Percentiles rank a stretch among this genome's conserved stretches.
Evolutionary conservation across 2,329 filamentous ascomycete genomes (phyloP).

Genomic region (Ophiostoma tasmaniense): DNA sequence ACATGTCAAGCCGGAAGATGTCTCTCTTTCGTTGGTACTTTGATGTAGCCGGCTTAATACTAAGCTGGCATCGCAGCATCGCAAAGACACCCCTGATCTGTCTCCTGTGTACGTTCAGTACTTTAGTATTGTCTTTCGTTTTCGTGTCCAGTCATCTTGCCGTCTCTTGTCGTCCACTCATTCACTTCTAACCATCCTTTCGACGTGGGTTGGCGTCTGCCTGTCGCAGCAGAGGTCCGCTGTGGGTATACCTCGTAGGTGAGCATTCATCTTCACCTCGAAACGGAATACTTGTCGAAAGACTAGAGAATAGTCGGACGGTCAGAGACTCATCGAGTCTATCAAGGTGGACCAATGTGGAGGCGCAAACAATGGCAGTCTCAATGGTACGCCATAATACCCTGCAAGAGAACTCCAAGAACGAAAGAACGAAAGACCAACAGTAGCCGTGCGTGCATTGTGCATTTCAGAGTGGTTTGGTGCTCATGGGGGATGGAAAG

Average conservation of each 20-base stretch:
- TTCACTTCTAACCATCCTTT: background rate
- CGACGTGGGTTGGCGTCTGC: background rate
- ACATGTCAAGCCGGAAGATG: background rate
- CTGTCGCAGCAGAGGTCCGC: background rate
- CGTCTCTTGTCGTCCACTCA: background rate
- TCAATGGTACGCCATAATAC: background rate
- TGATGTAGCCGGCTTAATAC: too few relatives aligned
- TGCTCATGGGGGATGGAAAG: background rate
- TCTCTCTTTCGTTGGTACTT: background rate
- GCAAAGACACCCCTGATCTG: too few relatives aligned
- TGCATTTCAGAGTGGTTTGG: background rate
- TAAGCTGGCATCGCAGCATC: too few relatives aligned
- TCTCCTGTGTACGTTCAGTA: too few relatives aligned
- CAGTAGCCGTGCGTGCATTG: background rate
- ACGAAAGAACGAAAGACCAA: background rate
- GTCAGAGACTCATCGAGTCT: background rate
- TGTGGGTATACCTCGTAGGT: background rate
- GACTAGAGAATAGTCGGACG: background rate
- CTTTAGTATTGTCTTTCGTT: background rate
- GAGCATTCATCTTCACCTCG: background rate
- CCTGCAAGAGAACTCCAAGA: background rate
- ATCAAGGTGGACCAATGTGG: slow-evolving; percentile 1
- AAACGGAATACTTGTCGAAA: background rate
- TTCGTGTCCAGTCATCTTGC: background rate
- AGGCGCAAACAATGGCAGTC: background rate